Percentiles rank a stretch among this genome's conserved stretches.
phyloP scores from a whole-genome alignment of 2,329 filamentous ascomycete genomes.

The Ascochyta lentis region DNA sequence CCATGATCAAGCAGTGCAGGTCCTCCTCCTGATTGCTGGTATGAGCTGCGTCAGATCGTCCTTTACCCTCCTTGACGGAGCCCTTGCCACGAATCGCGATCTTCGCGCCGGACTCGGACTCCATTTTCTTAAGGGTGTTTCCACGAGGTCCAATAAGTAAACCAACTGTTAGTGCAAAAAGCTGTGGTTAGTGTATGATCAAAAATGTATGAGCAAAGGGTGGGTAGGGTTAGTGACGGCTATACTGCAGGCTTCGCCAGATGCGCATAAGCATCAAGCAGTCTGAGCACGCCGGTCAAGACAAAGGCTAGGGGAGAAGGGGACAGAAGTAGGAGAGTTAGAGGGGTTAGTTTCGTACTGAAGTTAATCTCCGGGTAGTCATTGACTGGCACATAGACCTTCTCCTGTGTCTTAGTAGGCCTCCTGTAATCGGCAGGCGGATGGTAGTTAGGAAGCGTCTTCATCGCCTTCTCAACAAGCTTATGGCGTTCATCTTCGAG shows the following conservation, averaged over 20 bases:
- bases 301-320: conserved; percentile 52
- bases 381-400: conserved; percentile 99
- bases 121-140: conserved; percentile 99
- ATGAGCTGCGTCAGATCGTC: conserved; percentile 97
- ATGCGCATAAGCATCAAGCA: conserved; percentile 37
- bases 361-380: conserved; percentile 99
- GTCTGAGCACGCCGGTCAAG: conserved; percentile 53
- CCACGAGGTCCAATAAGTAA: conserved; percentile 99
- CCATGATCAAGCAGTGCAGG: conserved; percentile 98
- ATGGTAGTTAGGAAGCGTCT: conserved; percentile 99
- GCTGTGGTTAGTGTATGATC: conserved; percentile 84
- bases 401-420: conserved; percentile 99
- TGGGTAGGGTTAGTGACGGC: conserved; percentile 51
- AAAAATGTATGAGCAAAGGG: conserved; percentile 44
- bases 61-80: conserved; percentile 99
- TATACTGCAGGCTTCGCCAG: conserved; percentile 45
- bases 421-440: conserved; percentile 98
- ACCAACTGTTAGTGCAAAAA: conserved; percentile 89
- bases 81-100: conserved; percentile 99
- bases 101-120: conserved; percentile 94
- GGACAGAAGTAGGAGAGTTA: conserved; percentile 52
- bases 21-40: conserved; percentile 99
- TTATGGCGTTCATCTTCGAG: conserved; percentile 99
- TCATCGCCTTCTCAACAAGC: conserved; percentile 98
- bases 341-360: conserved; percentile 99